These are phyloP conservation scores for Paraleonurus japonicus DNA, from an alignment of 257 asterid genomes.

Conservation along the genomic window DNA sequence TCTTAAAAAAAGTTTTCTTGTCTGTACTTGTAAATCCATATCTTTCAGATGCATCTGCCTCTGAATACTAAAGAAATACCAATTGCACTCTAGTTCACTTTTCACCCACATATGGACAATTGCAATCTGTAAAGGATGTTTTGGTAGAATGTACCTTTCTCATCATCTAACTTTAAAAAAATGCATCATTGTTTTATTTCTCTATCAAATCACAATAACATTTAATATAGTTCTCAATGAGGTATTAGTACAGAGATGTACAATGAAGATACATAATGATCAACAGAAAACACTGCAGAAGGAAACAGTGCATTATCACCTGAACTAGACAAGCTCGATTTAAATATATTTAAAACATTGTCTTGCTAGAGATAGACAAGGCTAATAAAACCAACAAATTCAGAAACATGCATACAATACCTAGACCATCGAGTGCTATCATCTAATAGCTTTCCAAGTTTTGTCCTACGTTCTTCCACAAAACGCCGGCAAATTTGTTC, in stretches of 20 bases:
- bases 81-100: neutral
- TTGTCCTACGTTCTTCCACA: constrained; percentile 74
- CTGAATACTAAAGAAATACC: neutral
- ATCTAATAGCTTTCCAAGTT: constrained; percentile 76
- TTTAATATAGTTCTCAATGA: neutral
- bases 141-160: neutral
- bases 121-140: constrained; percentile 1
- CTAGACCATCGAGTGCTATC: constrained; percentile 93
- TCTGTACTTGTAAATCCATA: neutral
- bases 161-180: neutral
- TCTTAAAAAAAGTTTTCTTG: neutral
- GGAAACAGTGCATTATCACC: neutral
- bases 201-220: neutral
- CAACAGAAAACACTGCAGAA: neutral
- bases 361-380: neutral
- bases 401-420: constrained; percentile 38
- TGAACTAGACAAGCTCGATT: neutral
- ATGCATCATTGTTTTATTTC: neutral
- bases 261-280: neutral
- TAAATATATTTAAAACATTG: neutral
- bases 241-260: neutral
- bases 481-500: constrained; percentile 90
- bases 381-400: neutral
- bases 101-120: neutral
- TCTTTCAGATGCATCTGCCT: constrained; percentile 7